Conservation (phyloP, 176 grass and related monocot genomes). For the Oryza brachyantha region DNA sequence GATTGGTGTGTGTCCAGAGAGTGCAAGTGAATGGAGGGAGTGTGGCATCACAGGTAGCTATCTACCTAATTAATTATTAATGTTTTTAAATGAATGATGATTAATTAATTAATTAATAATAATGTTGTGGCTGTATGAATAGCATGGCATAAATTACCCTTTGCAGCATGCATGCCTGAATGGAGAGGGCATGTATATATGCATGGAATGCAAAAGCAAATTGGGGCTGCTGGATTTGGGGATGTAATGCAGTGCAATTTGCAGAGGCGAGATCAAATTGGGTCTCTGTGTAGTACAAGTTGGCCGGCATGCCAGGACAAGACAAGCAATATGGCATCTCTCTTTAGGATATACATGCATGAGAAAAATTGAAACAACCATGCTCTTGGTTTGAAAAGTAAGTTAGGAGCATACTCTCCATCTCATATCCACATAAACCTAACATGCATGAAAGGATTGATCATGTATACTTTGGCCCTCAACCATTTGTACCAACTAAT, state of each 20-base stretch:
- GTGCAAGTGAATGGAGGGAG: constrained; percentile 1
- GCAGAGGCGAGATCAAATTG: constrained; percentile 26
- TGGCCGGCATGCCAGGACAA: constrained; percentile 41
- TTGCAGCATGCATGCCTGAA: too few species aligned
- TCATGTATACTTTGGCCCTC: constrained; percentile 3
- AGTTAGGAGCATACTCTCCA: constrained; percentile 25
- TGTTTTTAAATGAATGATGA: background rate
- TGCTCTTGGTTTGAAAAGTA: constrained; percentile 2
- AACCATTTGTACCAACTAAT: background rate
- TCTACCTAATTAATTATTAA: background rate
- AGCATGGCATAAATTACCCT: background rate
- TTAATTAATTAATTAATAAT: background rate
- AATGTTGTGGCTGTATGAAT: constrained; percentile 19
- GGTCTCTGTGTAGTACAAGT: constrained; percentile 26
- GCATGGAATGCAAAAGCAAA: constrained; percentile 6
- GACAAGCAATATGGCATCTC: constrained; percentile 24
- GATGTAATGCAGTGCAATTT: constrained; percentile 34
- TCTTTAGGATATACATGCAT: background rate
- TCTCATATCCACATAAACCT: constrained; percentile 4
- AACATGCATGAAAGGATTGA: constrained; percentile 10
- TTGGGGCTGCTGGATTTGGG: background rate
- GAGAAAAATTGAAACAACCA: constrained; percentile 1
- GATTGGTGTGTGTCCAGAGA: constrained; percentile 35
- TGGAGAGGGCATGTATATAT: constrained; percentile 8
- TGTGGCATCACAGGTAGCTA: constrained; percentile 24